Percentiles rank a stretch among this genome's conserved stretches.
Conservation (phyloP, 2,329 filamentous ascomycete genomes). For the Apiospora rasikravindrae region DNA sequence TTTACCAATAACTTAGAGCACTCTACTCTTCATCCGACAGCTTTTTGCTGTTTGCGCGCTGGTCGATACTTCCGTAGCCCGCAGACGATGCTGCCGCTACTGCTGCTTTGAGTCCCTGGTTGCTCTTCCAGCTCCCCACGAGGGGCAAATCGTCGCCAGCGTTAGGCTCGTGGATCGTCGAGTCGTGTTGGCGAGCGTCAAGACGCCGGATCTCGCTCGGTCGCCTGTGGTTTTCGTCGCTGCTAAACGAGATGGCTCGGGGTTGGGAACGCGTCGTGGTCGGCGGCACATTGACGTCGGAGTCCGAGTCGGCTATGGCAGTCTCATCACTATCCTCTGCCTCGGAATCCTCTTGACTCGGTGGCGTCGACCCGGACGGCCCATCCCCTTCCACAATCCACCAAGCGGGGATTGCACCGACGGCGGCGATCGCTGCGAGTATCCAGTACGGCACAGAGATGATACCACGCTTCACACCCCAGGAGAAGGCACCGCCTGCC, state of each 20-base stretch:
- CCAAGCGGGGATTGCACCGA: slow-evolving; percentile 75
- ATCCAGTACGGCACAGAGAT: slow-evolving; percentile 83
- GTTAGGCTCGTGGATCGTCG: slow-evolving; percentile 22
- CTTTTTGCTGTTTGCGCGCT: not conserved
- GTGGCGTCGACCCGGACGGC: slow-evolving; percentile 46
- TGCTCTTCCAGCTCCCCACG: slow-evolving; percentile 23
- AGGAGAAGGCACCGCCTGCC: slow-evolving; percentile 74
- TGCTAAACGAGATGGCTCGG: slow-evolving; percentile 13
- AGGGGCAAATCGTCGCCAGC: slow-evolving; percentile 24
- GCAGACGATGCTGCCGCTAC: not conserved
- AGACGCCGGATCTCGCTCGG: not conserved
- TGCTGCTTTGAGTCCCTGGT: not conserved
- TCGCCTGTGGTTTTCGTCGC: not conserved
- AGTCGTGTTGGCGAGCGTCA: slow-evolving; percentile 20
- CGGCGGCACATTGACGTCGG: not conserved
- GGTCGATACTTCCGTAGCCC: slow-evolving; percentile 7
- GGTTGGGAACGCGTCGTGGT: not conserved
- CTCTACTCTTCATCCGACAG: not conserved
- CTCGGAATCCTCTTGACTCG: slow-evolving; percentile 34
- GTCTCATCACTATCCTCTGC: slow-evolving; percentile 37
- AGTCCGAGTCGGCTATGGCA: slow-evolving; percentile 12
- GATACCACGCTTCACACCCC: slow-evolving; percentile 77
- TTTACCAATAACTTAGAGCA: not conserved
- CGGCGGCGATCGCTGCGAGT: slow-evolving; percentile 64
- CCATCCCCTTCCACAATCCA: slow-evolving; percentile 78